These are phyloP conservation scores for Elaeagnus macrophylla DNA, from an alignment of 306 rosid genomes.

Conservation along the genomic window DNA sequence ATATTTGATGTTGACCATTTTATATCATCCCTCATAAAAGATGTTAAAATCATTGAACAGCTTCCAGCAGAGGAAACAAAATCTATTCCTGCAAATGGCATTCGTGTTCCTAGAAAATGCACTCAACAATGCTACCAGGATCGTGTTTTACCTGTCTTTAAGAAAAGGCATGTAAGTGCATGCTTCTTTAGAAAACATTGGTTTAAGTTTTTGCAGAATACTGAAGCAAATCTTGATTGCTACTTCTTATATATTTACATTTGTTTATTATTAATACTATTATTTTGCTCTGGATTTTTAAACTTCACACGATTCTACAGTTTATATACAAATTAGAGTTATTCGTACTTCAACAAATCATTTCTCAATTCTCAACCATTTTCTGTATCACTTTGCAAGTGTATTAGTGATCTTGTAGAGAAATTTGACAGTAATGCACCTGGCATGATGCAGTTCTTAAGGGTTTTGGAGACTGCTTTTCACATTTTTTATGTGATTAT, in stretches of 20 bases:
- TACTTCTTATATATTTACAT: too few species aligned
- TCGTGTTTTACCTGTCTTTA: constrained; percentile 63
- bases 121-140: constrained; percentile 49
- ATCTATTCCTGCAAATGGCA: constrained; percentile 29
- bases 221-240: not conserved
- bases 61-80: constrained; percentile 45
- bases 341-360: too few species aligned
- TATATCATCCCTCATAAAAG: constrained; percentile 58
- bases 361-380: not conserved
- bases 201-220: not conserved
- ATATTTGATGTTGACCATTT: constrained; percentile 74
- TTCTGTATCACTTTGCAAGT: not conserved
- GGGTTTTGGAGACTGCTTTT: not conserved
- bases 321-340: too few species aligned
- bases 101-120: constrained; percentile 92
- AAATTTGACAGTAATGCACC: not conserved
- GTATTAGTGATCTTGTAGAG: not conserved
- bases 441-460: not conserved
- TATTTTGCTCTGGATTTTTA: too few species aligned
- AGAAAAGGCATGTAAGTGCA: constrained; percentile 58
- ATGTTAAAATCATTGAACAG: constrained; percentile 51
- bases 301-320: too few species aligned
- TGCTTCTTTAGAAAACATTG: not conserved
- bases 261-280: too few species aligned
- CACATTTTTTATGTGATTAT: too few species aligned